These are phyloP conservation scores for Colletotrichum chlorophyti DNA, from an alignment of 2,329 filamentous ascomycete species.

Conservation along the genomic window DNA sequence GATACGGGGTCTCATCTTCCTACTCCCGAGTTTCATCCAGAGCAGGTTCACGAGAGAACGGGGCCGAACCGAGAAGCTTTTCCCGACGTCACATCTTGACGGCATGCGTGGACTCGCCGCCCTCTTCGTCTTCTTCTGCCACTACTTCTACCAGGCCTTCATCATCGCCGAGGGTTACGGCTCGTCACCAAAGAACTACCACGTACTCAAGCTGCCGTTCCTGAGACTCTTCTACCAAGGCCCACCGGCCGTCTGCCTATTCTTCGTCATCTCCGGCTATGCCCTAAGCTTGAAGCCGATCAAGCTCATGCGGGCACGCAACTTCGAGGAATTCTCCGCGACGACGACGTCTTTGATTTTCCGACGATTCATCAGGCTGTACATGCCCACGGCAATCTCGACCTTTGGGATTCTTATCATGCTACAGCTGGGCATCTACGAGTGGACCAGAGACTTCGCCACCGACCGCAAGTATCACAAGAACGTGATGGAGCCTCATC, in stretches of 20 bases:
- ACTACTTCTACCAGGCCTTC: conserved; percentile 61
- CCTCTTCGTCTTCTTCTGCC: conserved; percentile 63
- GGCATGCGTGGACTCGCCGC: conserved; percentile 64
- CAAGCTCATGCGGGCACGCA: conserved; percentile 49
- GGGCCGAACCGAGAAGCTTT: conserved; percentile 47
- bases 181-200: conserved; percentile 48
- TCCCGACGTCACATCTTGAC: conserved; percentile 64
- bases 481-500: conserved; percentile 58
- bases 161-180: conserved; percentile 59
- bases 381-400: conserved; percentile 56
- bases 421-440: conserved; percentile 54
- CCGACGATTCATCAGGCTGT: conserved; percentile 58
- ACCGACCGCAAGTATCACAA: conserved; percentile 49
- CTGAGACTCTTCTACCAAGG: conserved; percentile 61
- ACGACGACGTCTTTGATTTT: conserved; percentile 59
- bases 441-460: conserved; percentile 54
- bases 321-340: conserved; percentile 46
- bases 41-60: conserved; percentile 49
- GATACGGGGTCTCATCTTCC: conserved; percentile 48
- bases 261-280: conserved; percentile 69
- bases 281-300: conserved; percentile 62
- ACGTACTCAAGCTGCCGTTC: conserved; percentile 59
- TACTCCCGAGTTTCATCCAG: conserved; percentile 61
- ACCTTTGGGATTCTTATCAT: conserved; percentile 55
- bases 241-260: conserved; percentile 64